Evolutionary conservation across 1,284 basidiomycete genomes (phyloP), one percentile per base, ranked within the genome.

Genomic region (Sporisorium reilianum): DNA sequence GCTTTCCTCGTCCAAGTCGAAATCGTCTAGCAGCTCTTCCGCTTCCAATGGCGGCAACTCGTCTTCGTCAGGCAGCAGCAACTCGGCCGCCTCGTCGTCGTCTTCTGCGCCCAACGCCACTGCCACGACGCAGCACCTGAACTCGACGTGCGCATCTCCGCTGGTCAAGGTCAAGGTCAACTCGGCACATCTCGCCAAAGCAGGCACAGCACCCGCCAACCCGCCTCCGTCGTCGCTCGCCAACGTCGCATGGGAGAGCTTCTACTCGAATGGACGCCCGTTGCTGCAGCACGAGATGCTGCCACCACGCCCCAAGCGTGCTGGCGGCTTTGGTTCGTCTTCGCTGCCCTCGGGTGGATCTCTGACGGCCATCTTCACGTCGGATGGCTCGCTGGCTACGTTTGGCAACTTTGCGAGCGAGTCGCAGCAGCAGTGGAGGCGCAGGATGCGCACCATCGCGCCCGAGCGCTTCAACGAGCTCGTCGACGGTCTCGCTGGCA

Each of bases 211-310:
- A 22, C 45, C 77, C 16, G 73, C 73, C 62, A 64, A 69, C 34
- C 78, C 78, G 11, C 78, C 77, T 38, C 74, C 70, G 1, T 71
- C 77, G 1, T 68, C 77, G 22, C 59, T 75, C 18, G 57, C 53
- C 22, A 66, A 44, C 34, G 59, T 80, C 8, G 76, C 74, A 32
- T 72, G 64, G 64, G 69, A 80, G 56, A 62, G 66, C 64, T 80
- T 80, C 23, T 80, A 77, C 65, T 63, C 76, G 18, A 64, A 65
- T 14, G 66, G 63, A 2, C 65, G 78, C 1, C 78, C 78, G 5
- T 55, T 80, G 55, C 58, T 80, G 42, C 72, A 80, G 57, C 77
- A 78, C 55, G 73, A 74, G 55, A 66, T 73, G 59, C 69, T 77
- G 38, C 75, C 75, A 25, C 66, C 71, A 38, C 61, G 68, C 6